Base-by-base conservation (phyloP, 2,329 filamentous ascomycete species). In the Aspergillus sp. region DNA sequence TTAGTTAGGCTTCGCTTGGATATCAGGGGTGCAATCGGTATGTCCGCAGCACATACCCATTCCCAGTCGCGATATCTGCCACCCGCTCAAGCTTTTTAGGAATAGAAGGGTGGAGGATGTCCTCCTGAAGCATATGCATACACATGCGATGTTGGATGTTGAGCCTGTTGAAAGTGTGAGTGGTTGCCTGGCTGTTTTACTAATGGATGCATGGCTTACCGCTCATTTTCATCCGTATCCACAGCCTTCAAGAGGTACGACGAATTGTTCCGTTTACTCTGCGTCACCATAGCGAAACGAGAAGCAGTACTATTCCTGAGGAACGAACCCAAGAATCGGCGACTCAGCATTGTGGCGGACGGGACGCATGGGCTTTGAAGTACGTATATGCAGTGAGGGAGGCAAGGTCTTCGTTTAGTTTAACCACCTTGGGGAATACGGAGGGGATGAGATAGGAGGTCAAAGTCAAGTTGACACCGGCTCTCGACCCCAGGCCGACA, bases 51-150 rank as follows among this genome's bases (percentile, higher is more conserved):
- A 31, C 27, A 31, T 31, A 55, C 53, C 53, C 53, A 27, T 55
- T 55, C 12, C 45, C 53, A 37, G 53, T 55, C 1, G 45, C 53
- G 4, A 55, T 39, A 15, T 55, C 53, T 9, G 53, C 53, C 24
- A 55, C 37, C 5, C 39, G 45, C 4, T 37, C 39, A 14, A 50
- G 37, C 4, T 17, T 23, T 14, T 49, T 33, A 6, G 53, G 53
- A 17, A 49, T 48, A n/a, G 9, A 15, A 2, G 45, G 53, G 17
- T 55, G 45, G 6, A 55, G 45, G 7, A 50, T 33, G 3, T 41
- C 24, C 19, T 49, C 35, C 14, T 49, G n/a, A 24, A 55, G 35
- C 53, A 55, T 55, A n/a, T 55, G 45, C 11, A 55, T 7, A 9
- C 33, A 24, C 53, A 55, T 39, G 11, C 46, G 53, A 27, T 55